Conservation (phyloP, 345 rosid genomes). For the Diplotaxis tenuifolia region DNA sequence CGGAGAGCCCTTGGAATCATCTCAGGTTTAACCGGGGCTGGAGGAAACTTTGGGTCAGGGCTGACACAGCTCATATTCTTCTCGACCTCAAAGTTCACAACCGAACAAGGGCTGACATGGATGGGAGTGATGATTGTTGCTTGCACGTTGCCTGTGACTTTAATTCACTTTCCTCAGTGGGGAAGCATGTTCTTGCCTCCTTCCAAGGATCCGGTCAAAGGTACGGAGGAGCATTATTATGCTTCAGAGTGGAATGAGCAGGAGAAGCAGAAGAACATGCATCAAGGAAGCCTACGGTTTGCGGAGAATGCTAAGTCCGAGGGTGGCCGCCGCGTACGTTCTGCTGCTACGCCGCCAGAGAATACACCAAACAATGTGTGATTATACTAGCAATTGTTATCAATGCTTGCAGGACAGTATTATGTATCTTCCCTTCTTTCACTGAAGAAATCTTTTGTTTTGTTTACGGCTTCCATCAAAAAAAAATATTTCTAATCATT, state of each 20-base stretch:
- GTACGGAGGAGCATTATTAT: constrained; percentile 52
- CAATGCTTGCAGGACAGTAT: neutral
- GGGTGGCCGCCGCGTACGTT: constrained; percentile 43
- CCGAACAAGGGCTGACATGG: constrained; percentile 41
- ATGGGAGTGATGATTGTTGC: constrained; percentile 61
- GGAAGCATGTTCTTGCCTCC: constrained; percentile 62
- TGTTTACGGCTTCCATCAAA: neutral
- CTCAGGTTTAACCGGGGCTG: constrained; percentile 53
- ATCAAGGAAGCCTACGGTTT: constrained; percentile 52
- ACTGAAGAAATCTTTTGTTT: neutral
- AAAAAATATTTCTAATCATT: neutral
- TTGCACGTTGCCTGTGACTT: constrained; percentile 47
- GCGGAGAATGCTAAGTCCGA: constrained; percentile 55
- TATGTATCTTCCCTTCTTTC: neutral
- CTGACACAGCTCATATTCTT: constrained; percentile 54
- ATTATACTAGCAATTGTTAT: neutral
- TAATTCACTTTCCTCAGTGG: constrained; percentile 62
- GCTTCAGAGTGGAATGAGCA: constrained; percentile 49
- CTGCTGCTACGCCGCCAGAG: constrained; percentile 24
- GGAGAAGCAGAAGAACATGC: constrained; percentile 51
- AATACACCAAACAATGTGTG: constrained; percentile 31
- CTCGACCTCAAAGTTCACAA: constrained; percentile 36
- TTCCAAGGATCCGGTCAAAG: constrained; percentile 37
- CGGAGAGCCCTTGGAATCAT: constrained; percentile 53
- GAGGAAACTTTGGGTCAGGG: constrained; percentile 60